Evolutionary conservation across 2,329 filamentous ascomycete genomes (phyloP), one percentile per base, ranked within the genome.

Genomic region (Malbranchea zuffiana): DNA sequence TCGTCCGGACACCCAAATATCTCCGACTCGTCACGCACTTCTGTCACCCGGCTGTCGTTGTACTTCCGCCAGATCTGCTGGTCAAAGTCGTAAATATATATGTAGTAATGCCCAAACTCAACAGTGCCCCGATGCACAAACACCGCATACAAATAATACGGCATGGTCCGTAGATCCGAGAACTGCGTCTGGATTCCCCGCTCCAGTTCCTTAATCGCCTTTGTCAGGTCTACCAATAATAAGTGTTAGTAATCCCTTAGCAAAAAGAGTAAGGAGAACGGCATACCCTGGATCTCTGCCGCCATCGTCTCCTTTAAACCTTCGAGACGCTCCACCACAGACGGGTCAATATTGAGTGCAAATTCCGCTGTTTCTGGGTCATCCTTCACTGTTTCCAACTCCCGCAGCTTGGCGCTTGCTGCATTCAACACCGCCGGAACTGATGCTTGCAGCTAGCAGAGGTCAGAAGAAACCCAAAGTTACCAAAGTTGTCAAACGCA

Each of bases 21-120:
- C 33, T 80, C 73, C 11, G 68, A 67, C 5, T 72, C 67, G 49
- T 82, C 72, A 10, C 67, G 64, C 17, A 76, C 71, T 45, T 82
- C 75, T 2, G 74, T 78, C 16, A 98, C 86, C 11, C 71, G 71
- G 37, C 80, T 80, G 52, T 98, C 90, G 55, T 98, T 98, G 67
- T 95, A 98, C 52, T 83, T 85, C 40, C 86, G 79, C 87, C 90
- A 98, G 13, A 87, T 67, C 23, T 77, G 64, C 31, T 75, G 73
- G 46, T 79, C 73, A 57, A 93, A 93, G 62, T 96, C 90, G 52
- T 78, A 82, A 45, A 98, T 92, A 72, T 87, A 95, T 29, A 95
- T 85, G 80, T 85, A 95, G 62, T 96, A 98, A 59, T 98, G 90
- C 0, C 90, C 90, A 30, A 79, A 79, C 29, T 69, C 72, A 26